Conservation (phyloP, 768 basidiomycete species). For the Lactifluus echinatus region DNA sequence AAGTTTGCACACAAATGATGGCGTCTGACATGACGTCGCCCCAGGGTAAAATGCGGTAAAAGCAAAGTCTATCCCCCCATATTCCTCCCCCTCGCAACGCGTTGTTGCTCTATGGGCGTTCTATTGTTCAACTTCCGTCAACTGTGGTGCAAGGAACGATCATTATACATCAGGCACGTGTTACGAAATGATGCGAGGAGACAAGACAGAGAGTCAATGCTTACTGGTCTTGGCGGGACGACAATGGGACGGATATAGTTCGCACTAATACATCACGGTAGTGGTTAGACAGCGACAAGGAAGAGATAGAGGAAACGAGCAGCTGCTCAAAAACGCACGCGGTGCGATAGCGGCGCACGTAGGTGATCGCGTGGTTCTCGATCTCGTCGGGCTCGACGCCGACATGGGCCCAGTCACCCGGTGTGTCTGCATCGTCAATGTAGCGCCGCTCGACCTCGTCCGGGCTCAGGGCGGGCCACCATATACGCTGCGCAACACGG, state of each 20-base stretch:
- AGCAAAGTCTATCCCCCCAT: neutral
- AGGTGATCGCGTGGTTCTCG: slow-evolving; percentile 83
- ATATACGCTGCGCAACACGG: slow-evolving; percentile 53
- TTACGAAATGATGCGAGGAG: neutral
- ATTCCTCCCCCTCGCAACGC: neutral
- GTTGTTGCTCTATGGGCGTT: neutral
- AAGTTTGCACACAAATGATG: neutral
- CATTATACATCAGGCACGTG: neutral
- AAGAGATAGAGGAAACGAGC: neutral
- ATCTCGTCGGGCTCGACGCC: slow-evolving; percentile 77
- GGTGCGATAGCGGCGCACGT: slow-evolving; percentile 81
- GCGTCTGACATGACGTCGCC: neutral
- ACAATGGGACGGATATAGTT: slow-evolving; percentile 19
- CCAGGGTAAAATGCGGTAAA: neutral
- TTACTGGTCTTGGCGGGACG: slow-evolving; percentile 15
- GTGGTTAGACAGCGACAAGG: slow-evolving; percentile 9
- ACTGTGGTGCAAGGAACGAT: neutral
- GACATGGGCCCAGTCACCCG: slow-evolving; percentile 77
- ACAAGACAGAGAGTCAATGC: neutral
- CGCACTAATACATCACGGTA: neutral
- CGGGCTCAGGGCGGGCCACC: slow-evolving; percentile 90
- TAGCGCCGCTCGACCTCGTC: slow-evolving; percentile 88
- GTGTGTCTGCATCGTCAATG: slow-evolving; percentile 67
- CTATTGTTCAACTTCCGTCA: slow-evolving; percentile 4
- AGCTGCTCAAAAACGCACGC: slow-evolving; percentile 49